Evolutionary conservation across 257 asterid genomes (phyloP).

Genomic region (Nicotiana noctiflora): DNA sequence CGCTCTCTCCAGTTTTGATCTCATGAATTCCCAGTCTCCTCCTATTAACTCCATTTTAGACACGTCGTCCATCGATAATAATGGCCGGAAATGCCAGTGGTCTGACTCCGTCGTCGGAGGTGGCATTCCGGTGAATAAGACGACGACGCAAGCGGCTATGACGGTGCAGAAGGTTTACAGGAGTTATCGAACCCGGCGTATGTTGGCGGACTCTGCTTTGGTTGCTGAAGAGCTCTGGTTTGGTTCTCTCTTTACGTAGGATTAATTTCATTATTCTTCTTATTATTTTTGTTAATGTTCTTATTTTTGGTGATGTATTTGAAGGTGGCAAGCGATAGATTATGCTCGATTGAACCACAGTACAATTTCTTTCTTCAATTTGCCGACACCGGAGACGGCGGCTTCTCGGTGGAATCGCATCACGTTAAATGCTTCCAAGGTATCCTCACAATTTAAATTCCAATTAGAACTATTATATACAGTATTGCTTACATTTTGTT

Average conservation of each 20-base stretch:
- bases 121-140: slow-evolving; percentile 13
- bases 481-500: background rate
- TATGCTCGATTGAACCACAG: slow-evolving; percentile 75
- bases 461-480: background rate
- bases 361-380: slow-evolving; percentile 78
- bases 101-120: slow-evolving; percentile 9
- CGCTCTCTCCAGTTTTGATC: slow-evolving; percentile 35
- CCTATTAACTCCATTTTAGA: slow-evolving; percentile 15
- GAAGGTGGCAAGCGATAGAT: slow-evolving; percentile 89
- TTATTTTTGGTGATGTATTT: slow-evolving; percentile 14
- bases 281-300: background rate
- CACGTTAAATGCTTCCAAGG: slow-evolving; percentile 77
- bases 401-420: slow-evolving; percentile 82
- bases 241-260: background rate
- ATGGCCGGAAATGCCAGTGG: slow-evolving; percentile 14
- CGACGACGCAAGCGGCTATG: slow-evolving; percentile 54
- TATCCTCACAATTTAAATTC: slow-evolving; percentile 5
- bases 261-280: background rate
- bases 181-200: slow-evolving; percentile 88
- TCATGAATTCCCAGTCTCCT: slow-evolving; percentile 16
- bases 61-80: background rate
- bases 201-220: slow-evolving; percentile 95
- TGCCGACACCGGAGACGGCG: slow-evolving; percentile 70
- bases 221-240: slow-evolving; percentile 93
- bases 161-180: slow-evolving; percentile 81